Conservation (phyloP, 192 early-diverging fungal species). For the Gonapodya prolifera region DNA sequence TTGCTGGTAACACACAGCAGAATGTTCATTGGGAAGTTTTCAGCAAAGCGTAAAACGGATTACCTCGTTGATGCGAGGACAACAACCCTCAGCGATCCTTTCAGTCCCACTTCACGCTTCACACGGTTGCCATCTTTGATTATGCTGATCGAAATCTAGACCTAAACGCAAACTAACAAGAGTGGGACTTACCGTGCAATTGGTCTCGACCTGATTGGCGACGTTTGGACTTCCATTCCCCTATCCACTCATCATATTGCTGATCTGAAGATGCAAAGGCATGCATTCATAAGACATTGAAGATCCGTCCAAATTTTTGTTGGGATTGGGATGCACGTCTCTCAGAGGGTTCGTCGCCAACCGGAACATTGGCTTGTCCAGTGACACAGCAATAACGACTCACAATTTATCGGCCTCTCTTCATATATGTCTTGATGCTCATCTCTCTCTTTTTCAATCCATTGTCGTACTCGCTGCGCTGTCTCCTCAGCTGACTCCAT, state of each 20-base stretch:
- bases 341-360: too few relatives aligned
- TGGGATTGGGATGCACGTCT: too few relatives aligned
- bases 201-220: not conserved
- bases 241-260: not conserved
- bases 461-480: not conserved
- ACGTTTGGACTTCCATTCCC: not conserved
- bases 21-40: not conserved
- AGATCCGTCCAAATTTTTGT: too few relatives aligned
- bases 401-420: not conserved
- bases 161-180: not conserved
- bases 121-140: not conserved
- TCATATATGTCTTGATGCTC: not conserved
- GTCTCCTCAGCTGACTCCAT: not conserved
- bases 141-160: not conserved
- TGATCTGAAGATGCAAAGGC: not conserved
- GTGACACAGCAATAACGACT: too few relatives aligned
- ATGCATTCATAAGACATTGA: too few relatives aligned
- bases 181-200: not conserved
- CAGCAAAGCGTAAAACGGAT: not conserved
- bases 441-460: not conserved
- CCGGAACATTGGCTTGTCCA: too few relatives aligned
- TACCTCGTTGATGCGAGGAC: conserved; percentile 27
- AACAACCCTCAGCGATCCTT: conserved; percentile 42
- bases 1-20: conserved; percentile 17
- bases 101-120: conserved; percentile 18